phyloP scores from a whole-genome alignment of 805 yeast species.

The Starmerella roubikii region DNA sequence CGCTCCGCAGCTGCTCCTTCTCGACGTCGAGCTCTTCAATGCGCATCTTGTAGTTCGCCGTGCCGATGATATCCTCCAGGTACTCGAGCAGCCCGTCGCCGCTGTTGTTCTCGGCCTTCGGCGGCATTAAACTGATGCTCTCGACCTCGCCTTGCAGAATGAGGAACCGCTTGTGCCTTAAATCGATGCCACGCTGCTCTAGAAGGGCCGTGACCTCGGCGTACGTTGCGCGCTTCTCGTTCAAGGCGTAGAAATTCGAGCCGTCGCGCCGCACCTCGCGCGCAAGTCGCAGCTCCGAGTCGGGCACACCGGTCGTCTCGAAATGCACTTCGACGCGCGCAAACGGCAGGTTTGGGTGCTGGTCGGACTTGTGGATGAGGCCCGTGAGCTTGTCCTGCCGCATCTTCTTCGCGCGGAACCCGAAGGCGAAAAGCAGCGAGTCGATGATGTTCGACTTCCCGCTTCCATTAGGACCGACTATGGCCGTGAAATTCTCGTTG shows the following conservation, averaged over 20 bases:
- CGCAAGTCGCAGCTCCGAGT: conserved; percentile 52
- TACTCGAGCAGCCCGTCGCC: conserved; percentile 93
- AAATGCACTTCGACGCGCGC: conserved; percentile 91
- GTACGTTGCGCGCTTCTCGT: conserved; percentile 55
- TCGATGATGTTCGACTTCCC: conserved; percentile 98
- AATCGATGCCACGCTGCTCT: conserved; percentile 74
- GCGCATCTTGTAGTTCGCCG: conserved; percentile 62
- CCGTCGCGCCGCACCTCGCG: conserved; percentile 49
- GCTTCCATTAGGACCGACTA: conserved; percentile 96
- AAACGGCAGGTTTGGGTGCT: conserved; percentile 46
- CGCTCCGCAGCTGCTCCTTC: conserved; percentile 64
- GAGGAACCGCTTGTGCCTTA: conserved; percentile 86
- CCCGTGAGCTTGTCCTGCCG: conserved; percentile 90
- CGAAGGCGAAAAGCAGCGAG: conserved; percentile 89
- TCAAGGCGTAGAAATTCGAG: conserved; percentile 58
- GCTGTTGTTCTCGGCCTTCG: conserved; percentile 82
- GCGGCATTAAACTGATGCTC: conserved; percentile 95
- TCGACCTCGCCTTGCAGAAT: conserved; percentile 98
- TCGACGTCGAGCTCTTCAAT: conserved; percentile 51
- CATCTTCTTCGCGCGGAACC: conserved; percentile 92
- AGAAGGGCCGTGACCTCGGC: conserved; percentile 64
- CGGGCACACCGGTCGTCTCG: conserved; percentile 37
- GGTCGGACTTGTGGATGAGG: conserved; percentile 79
- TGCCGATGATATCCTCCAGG: conserved; percentile 92
- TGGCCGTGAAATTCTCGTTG: conserved; percentile 84